Evolutionary conservation across 768 basidiomycete species (phyloP), one percentile per base, ranked within the genome.

Genomic region (Polyporus arcularius): DNA sequence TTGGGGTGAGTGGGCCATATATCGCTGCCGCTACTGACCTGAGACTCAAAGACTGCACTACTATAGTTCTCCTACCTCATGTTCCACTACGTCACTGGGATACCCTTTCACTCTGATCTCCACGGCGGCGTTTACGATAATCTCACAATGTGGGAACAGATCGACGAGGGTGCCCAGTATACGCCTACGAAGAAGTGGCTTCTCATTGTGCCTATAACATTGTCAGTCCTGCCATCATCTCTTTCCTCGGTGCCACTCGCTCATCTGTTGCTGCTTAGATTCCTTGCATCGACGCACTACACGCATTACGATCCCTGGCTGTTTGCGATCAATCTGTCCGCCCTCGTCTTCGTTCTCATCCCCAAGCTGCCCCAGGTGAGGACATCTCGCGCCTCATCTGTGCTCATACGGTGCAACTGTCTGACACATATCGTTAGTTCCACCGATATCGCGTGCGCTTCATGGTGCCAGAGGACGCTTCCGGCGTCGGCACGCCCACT

Each of bases 161-260:
- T 99, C 52, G 97, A 99, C 74, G 90, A 92, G 52, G 97, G 97
- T 41, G 97, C 96, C 0, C 97, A 98, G 70, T 97, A 98, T 75
- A 99, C 97, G 5, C 97, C 97, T 0, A 89, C 97, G 5, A 97
- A 94, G 79, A 99, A 99, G 73, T 98, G 95, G 94, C 80, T 99
- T 31, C 83, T 97, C 61, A 86, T 85, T 55, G 87, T 95, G 8
- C 97, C 97, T 0, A 88, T 98, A 65, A 82, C 82, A 40, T 79
- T 99, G 97, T 98, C 68, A 72, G 94, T 78, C 8, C 47, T 62
- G 56, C 61, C 57, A 55, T 71, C 58, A 48, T 53, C 39, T 30
- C 57, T 35, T 35, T 7, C 32, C 14, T 18, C 52, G 31, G 53
- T 58, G 45, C 50, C 30, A 40, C 40, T 28, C 45, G 31, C 45